Conservation (phyloP, 1,284 basidiomycete genomes). For the Irpex rosettiformis region DNA sequence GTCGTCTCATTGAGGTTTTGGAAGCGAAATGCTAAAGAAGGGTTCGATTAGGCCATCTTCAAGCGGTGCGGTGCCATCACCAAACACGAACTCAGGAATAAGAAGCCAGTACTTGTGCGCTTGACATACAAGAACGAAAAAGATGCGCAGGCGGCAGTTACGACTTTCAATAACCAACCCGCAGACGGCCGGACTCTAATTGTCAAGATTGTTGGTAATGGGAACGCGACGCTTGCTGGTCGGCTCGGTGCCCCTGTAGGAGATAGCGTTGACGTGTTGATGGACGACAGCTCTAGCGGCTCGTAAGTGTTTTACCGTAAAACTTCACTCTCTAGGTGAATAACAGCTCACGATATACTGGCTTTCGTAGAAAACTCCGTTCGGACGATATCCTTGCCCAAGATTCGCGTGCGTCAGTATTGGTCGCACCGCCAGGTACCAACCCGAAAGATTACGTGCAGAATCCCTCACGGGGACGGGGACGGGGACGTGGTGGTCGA, state of each 20-base stretch:
- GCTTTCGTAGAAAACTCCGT: constrained; percentile 72
- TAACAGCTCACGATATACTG: neutral
- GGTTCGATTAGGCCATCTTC: constrained; percentile 74
- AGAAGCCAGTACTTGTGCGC: constrained; percentile 53
- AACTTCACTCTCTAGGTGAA: neutral
- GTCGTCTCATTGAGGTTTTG: neutral
- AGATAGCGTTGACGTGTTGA: constrained; percentile 64
- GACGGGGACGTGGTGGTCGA: constrained; percentile 28
- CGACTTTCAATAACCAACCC: constrained; percentile 74
- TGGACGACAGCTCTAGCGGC: constrained; percentile 44
- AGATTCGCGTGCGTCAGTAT: constrained; percentile 66
- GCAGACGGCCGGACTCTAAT: constrained; percentile 77
- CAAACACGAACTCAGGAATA: constrained; percentile 38
- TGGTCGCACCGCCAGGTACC: constrained; percentile 67
- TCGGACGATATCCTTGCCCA: constrained; percentile 72
- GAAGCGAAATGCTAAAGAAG: neutral
- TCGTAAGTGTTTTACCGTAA: constrained; percentile 48
- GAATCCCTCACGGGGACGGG: constrained; percentile 27
- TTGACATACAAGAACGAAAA: constrained; percentile 68
- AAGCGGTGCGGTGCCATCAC: constrained; percentile 72
- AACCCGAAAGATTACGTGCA: constrained; percentile 54
- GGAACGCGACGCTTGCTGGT: constrained; percentile 50
- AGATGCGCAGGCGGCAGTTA: constrained; percentile 65
- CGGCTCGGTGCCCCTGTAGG: constrained; percentile 53
- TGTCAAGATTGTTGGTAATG: constrained; percentile 61